phyloP scores from a whole-genome alignment of 2,329 filamentous ascomycete species.

The Colletotrichum falcatum region DNA sequence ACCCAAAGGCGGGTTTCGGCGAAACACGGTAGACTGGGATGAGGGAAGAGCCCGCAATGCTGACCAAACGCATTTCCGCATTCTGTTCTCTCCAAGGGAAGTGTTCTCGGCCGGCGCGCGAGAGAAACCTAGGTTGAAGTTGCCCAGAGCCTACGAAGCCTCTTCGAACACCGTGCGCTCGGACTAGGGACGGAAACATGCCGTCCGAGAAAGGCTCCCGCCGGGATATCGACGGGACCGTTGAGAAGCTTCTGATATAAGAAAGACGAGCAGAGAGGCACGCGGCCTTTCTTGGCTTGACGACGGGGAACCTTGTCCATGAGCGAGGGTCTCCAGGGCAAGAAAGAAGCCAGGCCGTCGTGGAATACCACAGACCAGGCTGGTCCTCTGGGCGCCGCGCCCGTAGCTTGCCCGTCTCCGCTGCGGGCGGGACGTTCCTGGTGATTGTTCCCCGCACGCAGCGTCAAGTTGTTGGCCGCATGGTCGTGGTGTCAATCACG shows the following conservation, averaged over 20 bases:
- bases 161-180: not conserved
- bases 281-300: constrained; percentile 52
- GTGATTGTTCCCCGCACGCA: too few relatives aligned
- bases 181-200: constrained; percentile 42
- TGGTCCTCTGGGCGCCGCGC: not conserved
- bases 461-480: too few relatives aligned
- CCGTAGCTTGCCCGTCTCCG: too few relatives aligned
- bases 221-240: constrained; percentile 50
- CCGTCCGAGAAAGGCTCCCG: constrained; percentile 47
- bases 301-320: not conserved
- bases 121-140: not conserved
- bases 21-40: not conserved
- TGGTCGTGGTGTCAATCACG: too few relatives aligned
- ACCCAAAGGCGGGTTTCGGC: not conserved
- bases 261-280: constrained; percentile 5
- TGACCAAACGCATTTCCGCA: too few relatives aligned
- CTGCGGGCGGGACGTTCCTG: too few relatives aligned
- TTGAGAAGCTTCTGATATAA: constrained; percentile 42
- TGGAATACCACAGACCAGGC: too few relatives aligned
- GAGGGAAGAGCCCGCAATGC: too few relatives aligned
- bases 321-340: not conserved
- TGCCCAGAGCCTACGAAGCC: not conserved
- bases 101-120: not conserved
- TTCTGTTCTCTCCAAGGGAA: too few relatives aligned
- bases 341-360: not conserved